phyloP scores from a whole-genome alignment of 176 grass and related monocot genomes.

The Eragrostis nindensis region DNA sequence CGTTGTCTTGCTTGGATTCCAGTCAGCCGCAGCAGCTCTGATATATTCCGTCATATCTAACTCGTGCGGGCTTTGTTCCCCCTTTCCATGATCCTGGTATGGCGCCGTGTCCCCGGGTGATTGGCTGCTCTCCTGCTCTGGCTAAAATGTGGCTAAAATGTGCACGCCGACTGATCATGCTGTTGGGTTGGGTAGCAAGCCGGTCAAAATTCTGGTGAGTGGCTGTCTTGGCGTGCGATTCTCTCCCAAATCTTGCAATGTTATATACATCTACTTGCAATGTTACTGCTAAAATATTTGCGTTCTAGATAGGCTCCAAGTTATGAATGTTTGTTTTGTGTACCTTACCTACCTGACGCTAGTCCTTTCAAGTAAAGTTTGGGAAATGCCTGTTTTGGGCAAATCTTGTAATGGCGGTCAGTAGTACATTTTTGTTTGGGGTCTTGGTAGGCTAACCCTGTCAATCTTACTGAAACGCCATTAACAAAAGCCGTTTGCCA shows the following conservation, averaged over 20 bases:
- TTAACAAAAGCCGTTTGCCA: conserved; percentile 16
- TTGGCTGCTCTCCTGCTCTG: conserved; percentile 13
- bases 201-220: conserved; percentile 40
- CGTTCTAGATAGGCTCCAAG: not conserved
- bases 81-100: not conserved
- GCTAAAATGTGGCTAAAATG: conserved; percentile 7
- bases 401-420: not conserved
- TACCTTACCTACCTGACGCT: not conserved
- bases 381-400: not conserved
- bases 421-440: not conserved
- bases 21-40: conserved; percentile 16
- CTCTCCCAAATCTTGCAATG: conserved; percentile 10
- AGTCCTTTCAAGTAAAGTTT: not conserved
- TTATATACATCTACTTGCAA: not conserved
- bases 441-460: conserved; percentile 23
- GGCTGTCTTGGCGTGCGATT: conserved; percentile 22
- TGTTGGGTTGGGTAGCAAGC: conserved; percentile 19
- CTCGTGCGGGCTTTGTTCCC: not conserved
- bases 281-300: not conserved
- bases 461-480: conserved; percentile 17
- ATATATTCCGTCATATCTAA: conserved; percentile 39
- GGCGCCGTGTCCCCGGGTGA: conserved; percentile 16
- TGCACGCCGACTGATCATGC: conserved; percentile 10
- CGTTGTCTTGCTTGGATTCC: not conserved
- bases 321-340: no score